Conservation (phyloP, 2,329 filamentous ascomycete genomes). For the Beauveria australis region DNA sequence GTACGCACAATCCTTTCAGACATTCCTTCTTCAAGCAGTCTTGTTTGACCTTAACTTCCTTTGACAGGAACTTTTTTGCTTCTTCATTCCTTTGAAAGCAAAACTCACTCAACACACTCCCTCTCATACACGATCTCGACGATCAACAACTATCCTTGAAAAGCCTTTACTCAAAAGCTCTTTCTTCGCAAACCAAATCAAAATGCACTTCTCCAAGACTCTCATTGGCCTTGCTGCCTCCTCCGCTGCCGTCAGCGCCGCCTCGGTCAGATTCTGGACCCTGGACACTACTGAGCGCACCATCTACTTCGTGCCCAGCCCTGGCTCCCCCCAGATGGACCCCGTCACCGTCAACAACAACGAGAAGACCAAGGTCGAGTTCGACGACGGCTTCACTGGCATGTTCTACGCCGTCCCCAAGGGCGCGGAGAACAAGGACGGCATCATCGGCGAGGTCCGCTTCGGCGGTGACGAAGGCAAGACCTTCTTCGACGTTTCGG, state of each 20-base stretch:
- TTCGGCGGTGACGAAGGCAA: constrained; percentile 39
- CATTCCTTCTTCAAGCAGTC: constrained; percentile 5
- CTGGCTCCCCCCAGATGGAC: constrained; percentile 26
- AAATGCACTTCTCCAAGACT: constrained; percentile 46
- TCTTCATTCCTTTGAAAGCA: constrained; percentile 14
- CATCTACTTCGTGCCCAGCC: constrained; percentile 41
- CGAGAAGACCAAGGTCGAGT: constrained; percentile 30
- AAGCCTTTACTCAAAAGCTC: not conserved
- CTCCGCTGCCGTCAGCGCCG: constrained; percentile 36
- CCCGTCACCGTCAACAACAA: constrained; percentile 32
- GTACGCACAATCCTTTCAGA: constrained; percentile 3
- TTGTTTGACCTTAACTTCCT: constrained; percentile 10
- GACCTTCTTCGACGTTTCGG: constrained; percentile 52
- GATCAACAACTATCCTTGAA: constrained; percentile 13
- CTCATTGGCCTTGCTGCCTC: constrained; percentile 35
- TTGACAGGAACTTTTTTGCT: constrained; percentile 11
- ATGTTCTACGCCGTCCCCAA: constrained; percentile 43
- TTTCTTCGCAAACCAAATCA: constrained; percentile 23
- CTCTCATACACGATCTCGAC: constrained; percentile 11
- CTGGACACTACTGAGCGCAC: constrained; percentile 44
- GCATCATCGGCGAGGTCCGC: constrained; percentile 46
- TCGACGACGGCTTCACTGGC: constrained; percentile 38
- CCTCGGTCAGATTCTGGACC: constrained; percentile 49
- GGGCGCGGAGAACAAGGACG: constrained; percentile 31
- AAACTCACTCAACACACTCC: constrained; percentile 11